Conservation (phyloP, 106 monocot species). For the Xerophyta viscosa region DNA sequence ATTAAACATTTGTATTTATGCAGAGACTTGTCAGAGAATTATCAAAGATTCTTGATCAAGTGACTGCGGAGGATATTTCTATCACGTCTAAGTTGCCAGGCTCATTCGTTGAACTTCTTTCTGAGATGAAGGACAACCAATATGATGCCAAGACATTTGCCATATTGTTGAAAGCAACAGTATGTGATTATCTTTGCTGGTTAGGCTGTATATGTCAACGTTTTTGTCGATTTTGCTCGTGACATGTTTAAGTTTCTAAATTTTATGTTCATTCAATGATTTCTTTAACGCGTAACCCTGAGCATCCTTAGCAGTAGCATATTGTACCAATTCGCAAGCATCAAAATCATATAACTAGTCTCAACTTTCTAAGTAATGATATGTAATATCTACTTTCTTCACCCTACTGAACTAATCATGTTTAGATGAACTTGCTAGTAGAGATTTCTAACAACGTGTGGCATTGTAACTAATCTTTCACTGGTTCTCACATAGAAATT, state of each 20-base stretch:
- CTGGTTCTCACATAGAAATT: too few relatives aligned
- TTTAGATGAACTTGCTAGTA: too few relatives aligned
- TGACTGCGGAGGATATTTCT: slow-evolving; percentile 24
- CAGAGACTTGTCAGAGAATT: slow-evolving; percentile 36
- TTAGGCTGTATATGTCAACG: background rate
- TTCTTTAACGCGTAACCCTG: too few relatives aligned
- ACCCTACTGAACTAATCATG: too few relatives aligned
- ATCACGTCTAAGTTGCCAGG: slow-evolving; percentile 20
- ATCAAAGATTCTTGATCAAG: slow-evolving; percentile 27
- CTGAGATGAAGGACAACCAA: slow-evolving; percentile 20
- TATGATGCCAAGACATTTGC: slow-evolving; percentile 40
- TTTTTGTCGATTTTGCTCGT: background rate
- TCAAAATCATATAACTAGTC: too few relatives aligned
- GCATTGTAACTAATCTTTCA: too few relatives aligned
- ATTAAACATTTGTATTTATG: background rate
- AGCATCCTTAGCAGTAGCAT: too few relatives aligned
- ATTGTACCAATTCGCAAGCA: too few relatives aligned
- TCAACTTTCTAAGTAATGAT: too few relatives aligned
- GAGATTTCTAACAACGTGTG: too few relatives aligned
- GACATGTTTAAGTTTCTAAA: background rate
- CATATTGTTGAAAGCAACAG: slow-evolving; percentile 28
- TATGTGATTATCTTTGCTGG: slow-evolving; percentile 1
- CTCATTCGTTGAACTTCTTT: slow-evolving; percentile 26
- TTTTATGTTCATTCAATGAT: too few relatives aligned
- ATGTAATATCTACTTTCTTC: too few relatives aligned